Base-by-base conservation (phyloP, 2,329 filamentous ascomycete genomes). In the Colletotrichum kahawae region DNA sequence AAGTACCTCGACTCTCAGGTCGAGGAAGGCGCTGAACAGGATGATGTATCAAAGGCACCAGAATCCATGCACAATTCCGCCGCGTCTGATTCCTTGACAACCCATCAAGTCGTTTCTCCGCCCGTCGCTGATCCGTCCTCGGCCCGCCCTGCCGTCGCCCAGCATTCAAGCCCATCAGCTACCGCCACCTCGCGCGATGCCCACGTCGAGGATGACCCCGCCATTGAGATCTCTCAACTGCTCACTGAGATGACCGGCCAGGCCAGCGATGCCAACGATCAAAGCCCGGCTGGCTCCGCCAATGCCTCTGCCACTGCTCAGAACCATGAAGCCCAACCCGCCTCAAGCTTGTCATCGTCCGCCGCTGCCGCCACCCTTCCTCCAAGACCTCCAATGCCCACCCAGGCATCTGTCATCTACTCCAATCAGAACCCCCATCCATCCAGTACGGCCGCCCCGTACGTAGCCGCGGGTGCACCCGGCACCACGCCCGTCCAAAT, bases 1-100 rank as follows among this genome's bases (percentile, higher is more conserved):
- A 88, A 86, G 80, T 87, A 84, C 48, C 88, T 88, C 85, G 86
- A 89, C 81, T 89, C 88, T 72, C 86, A 75, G 82, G 82, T 76
- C 18, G 82, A 81, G 78, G 81, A 83, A 80, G 78, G 75, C 77
- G 77, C 77, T 72, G 80, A 78, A 73, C 80, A 80, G 77, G 78
- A 79, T 59, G 70, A 86, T 88, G 84, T 88, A 88, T 84, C 86
- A 82, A 83, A 85, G 79, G 82, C 84, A 78, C 81, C 79, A 84
- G 82, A 86, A 84, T 85, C 84, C 83, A 86, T 84, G 81, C 80
- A 82, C 82, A 79, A 82, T 83, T 82, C 85, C 81, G 80, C 82
- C 79, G 79, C 83, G 73, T 82, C 84, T 84, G 85, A 84, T 81
- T 80, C 80, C 78, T 82, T 84, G 80, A 83, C 78, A 79, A 81